Base-by-base conservation (phyloP, 2,329 filamentous ascomycete species). In the Ophiocordyceps unilateralis region DNA sequence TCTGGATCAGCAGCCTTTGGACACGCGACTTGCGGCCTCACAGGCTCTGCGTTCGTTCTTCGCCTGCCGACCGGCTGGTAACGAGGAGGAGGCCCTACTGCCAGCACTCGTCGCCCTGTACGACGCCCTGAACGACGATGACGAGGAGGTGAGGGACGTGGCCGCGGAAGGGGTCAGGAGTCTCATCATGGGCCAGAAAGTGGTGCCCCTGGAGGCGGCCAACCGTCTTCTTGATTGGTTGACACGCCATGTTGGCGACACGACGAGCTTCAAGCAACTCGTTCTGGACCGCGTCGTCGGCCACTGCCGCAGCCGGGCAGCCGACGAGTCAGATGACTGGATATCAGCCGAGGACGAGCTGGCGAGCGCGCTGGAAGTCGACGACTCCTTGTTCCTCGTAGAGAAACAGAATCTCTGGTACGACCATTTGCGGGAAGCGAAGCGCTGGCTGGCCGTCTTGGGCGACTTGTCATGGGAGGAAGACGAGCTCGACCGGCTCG, bases 341-440 rank as follows among this genome's bases (percentile, higher is more conserved):
- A 37, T 49, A 5, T 41, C 63, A 0, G 62, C 65, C 0, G 53
- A 54, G 21, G 41, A 50, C 1, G 64, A 69, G 44, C 61, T 79
- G 19, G 47, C 54, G 3, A 48, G 55, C 9, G 69, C 72, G 4
- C 57, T 76, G 52, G 59, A 63, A 44, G 65, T 70, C 50, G 74
- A 84, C 54, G 74, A 78, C 48, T 69, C 78, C 4, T 72, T 98
- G 1, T 98, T 98, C 56, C 80, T 74, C 1, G 72, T 86, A 44
- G 91, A 98, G 61, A 88, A 93, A 57, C 87, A 93, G 57, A 98
- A 98, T 56, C 69, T 95, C n/a, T 96, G 85, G 58, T 67, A 89
- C 41, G 89, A 96, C 57, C 79, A 87, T 50, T 74, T 85, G 6
- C 69, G 78, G 40, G 88, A 95, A 58, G 68, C 78, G 4, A 62